Conservation (phyloP, 805 yeast species). For the baker's yeast (Saccharomyces cerevisiae) region DNA sequence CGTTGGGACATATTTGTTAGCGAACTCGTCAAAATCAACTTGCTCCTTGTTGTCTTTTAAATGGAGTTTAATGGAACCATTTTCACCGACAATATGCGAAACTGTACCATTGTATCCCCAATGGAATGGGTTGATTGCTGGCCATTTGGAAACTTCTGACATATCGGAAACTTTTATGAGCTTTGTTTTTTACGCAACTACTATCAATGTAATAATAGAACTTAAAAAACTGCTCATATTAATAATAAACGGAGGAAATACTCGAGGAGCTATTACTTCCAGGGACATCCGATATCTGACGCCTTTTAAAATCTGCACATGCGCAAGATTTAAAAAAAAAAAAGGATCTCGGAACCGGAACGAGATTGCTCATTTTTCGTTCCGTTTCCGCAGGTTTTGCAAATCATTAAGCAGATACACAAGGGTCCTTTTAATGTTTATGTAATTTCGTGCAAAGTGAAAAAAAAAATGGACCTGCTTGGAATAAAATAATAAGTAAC, state of each 20-base stretch:
- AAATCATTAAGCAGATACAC: background rate
- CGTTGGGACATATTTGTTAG: constrained; percentile 34
- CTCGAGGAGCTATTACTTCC: background rate
- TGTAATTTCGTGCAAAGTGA: background rate
- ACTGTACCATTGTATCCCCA: constrained; percentile 32
- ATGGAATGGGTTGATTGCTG: constrained; percentile 25
- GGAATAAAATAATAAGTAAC: background rate
- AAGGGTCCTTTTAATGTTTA: background rate
- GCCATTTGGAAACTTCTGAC: constrained; percentile 3
- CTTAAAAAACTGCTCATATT: background rate
- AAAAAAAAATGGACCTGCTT: background rate
- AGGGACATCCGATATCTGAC: background rate
- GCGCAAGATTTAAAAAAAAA: background rate
- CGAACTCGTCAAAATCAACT: constrained; percentile 17
- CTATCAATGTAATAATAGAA: background rate
- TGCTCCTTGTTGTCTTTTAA: constrained; percentile 14
- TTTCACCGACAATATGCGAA: constrained; percentile 17
- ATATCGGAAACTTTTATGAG: background rate
- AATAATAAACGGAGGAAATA: background rate
- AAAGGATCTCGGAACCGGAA: background rate
- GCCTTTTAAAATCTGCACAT: background rate
- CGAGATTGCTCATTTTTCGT: background rate
- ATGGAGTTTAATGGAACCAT: constrained; percentile 19
- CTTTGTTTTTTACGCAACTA: background rate
- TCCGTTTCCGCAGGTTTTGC: background rate